Evolutionary conservation across 2,329 filamentous ascomycete genomes (phyloP).

Genomic region (Gyromitra esculenta): DNA sequence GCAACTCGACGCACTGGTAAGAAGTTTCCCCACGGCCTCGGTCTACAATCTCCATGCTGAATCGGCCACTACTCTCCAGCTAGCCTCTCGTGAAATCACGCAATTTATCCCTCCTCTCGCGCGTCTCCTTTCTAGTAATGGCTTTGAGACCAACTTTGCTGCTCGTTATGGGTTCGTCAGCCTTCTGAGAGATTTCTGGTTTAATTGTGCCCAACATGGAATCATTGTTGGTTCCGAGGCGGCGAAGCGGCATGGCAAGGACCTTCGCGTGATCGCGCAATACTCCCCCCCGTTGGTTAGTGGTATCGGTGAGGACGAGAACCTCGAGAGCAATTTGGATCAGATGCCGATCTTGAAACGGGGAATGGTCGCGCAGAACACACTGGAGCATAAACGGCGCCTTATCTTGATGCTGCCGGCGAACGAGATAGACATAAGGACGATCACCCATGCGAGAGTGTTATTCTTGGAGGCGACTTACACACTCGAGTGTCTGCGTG

Average conservation of each 20-base stretch:
- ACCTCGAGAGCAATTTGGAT: conserved; percentile 86
- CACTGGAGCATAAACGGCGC: conserved; percentile 80
- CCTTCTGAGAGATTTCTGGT: conserved; percentile 91
- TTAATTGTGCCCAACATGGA: conserved; percentile 95
- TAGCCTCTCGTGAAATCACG: conserved; percentile 85
- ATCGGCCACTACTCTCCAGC: conserved; percentile 57
- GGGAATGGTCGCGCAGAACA: conserved; percentile 81
- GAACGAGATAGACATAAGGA: conserved; percentile 79
- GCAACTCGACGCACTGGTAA: conserved; percentile 75
- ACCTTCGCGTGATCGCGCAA: conserved; percentile 83
- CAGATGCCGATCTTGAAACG: conserved; percentile 91
- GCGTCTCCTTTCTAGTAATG: conserved; percentile 76
- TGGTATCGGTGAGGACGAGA: conserved; percentile 53
- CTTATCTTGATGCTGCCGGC: conserved; percentile 78
- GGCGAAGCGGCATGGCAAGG: conserved; percentile 76
- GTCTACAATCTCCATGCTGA: conserved; percentile 40
- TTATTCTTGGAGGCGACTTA: conserved; percentile 93
- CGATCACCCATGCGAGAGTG: conserved; percentile 85
- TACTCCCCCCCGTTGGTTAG: conserved; percentile 88
- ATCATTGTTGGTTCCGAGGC: conserved; percentile 79
- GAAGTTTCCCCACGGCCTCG: conserved; percentile 41
- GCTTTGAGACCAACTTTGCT: conserved; percentile 62
- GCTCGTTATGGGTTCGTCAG: conserved; percentile 72
- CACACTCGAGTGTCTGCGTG: conserved; percentile 86
- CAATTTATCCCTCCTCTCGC: conserved; percentile 90